Conservation (phyloP, 2,329 filamentous ascomycete genomes). For the Sporothrix humicola region DNA sequence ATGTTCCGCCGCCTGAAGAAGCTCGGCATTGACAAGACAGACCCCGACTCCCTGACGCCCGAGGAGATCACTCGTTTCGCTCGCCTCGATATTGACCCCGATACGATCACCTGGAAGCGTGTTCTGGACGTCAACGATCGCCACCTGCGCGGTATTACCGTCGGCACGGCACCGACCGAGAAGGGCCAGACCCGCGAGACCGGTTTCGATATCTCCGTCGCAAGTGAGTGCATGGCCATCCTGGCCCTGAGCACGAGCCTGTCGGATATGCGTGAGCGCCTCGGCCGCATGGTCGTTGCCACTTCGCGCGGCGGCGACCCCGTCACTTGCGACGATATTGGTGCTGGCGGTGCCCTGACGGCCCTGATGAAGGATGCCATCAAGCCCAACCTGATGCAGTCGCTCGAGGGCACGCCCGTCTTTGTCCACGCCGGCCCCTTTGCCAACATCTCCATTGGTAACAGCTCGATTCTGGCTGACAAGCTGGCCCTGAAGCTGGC, state of each 20-base stretch:
- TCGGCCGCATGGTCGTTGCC: conserved; percentile 94
- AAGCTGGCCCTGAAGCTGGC: conserved; percentile 95
- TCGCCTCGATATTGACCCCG: conserved; percentile 93
- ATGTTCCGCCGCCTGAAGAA: conserved; percentile 95
- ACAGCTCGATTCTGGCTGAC: conserved; percentile 92
- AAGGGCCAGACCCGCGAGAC: conserved; percentile 87
- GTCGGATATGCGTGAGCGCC: conserved; percentile 85
- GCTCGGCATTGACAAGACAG: conserved; percentile 92
- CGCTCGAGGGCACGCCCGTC: conserved; percentile 92
- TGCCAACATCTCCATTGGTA: conserved; percentile 97
- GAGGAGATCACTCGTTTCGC: conserved; percentile 90
- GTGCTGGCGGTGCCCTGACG: conserved; percentile 87
- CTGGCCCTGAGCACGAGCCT: conserved; percentile 89
- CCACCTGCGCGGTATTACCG: conserved; percentile 85
- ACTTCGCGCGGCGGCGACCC: conserved; percentile 85
- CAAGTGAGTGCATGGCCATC: conserved; percentile 98
- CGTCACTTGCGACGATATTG: conserved; percentile 94
- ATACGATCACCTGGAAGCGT: conserved; percentile 95
- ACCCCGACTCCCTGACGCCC: conserved; percentile 86
- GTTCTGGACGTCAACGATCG: conserved; percentile 98
- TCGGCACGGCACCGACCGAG: conserved; percentile 88
- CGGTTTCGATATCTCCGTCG: conserved; percentile 96
- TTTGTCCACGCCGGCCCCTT: conserved; percentile 98
- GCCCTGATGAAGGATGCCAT: conserved; percentile 98
- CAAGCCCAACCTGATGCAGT: conserved; percentile 99